These are phyloP conservation scores for Geotrichum restrictum DNA, from an alignment of 1,139 yeast species.

Conservation along the genomic window DNA sequence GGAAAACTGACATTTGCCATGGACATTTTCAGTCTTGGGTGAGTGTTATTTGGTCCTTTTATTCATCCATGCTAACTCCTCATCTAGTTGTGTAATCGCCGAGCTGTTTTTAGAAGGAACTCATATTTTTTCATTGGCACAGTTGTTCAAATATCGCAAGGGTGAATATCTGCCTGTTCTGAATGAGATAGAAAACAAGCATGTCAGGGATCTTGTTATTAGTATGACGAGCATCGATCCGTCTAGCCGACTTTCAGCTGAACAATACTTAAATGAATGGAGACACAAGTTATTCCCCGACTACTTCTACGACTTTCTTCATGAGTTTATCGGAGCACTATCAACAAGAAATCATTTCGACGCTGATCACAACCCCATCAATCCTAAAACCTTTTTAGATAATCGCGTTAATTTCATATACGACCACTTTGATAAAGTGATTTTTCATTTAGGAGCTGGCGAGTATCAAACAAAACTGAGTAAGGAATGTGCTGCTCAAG, in stretches of 20 bases:
- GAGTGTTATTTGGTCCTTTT: neutral
- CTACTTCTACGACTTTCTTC: slow-evolving; percentile 65
- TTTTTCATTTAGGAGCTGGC: slow-evolving; percentile 16
- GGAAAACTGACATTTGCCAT: slow-evolving; percentile 56
- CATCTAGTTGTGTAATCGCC: slow-evolving; percentile 65
- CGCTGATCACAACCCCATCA: slow-evolving; percentile 1
- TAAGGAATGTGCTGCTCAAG: slow-evolving; percentile 3
- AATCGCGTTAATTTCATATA: slow-evolving; percentile 18
- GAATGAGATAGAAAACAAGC: slow-evolving; percentile 49
- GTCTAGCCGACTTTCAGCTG: slow-evolving; percentile 52
- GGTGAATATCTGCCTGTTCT: slow-evolving; percentile 64
- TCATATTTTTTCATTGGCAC: slow-evolving; percentile 81
- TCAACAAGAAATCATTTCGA: slow-evolving; percentile 29
- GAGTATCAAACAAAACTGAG: slow-evolving; percentile 15
- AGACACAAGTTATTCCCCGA: slow-evolving; percentile 57
- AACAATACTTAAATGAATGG: slow-evolving; percentile 50
- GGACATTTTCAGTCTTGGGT: slow-evolving; percentile 86
- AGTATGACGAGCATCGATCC: slow-evolving; percentile 68
- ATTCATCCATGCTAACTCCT: neutral
- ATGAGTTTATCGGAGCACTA: slow-evolving; percentile 57
- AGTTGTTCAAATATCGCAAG: slow-evolving; percentile 74
- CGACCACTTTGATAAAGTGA: slow-evolving; percentile 42
- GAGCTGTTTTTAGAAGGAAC: slow-evolving; percentile 84
- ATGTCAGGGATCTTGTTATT: slow-evolving; percentile 52
- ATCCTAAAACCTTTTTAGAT: slow-evolving; percentile 18